Evolutionary conservation across 345 rosid species (phyloP).

Genomic region (Firmiana major): DNA sequence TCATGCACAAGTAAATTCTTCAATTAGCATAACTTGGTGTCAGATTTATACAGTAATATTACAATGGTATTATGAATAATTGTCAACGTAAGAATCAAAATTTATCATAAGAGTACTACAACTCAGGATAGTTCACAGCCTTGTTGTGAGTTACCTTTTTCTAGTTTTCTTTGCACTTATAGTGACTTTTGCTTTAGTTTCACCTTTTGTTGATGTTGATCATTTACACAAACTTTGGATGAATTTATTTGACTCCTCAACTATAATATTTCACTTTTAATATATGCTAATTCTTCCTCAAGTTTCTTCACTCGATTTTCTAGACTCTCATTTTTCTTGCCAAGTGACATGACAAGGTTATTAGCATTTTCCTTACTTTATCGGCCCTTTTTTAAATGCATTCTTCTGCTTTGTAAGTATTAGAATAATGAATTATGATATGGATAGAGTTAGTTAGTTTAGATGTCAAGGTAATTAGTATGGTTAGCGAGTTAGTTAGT

Average conservation of each 20-base stretch:
- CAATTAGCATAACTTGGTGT: not conserved
- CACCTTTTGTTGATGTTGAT: no score
- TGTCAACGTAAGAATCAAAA: not conserved
- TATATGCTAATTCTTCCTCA: conserved; percentile 64
- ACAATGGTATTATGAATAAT: not conserved
- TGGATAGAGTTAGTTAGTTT: no score
- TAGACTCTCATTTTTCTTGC: conserved; percentile 70
- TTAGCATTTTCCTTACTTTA: conserved; percentile 93
- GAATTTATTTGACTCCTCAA: conserved; percentile 60
- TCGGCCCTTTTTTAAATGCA: conserved; percentile 49
- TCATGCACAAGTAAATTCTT: not conserved
- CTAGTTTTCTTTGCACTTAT: conserved; percentile 47
- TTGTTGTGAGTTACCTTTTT: conserved; percentile 37
- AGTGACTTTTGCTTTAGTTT: conserved; percentile 31
- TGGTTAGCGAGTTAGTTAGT: no score
- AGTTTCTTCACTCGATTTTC: conserved; percentile 73
- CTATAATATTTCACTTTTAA: conserved; percentile 82
- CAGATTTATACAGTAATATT: not conserved
- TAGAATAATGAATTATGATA: no score
- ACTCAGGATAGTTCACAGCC: not conserved
- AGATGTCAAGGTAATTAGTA: no score
- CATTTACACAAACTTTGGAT: conserved; percentile 29
- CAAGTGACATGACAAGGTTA: conserved; percentile 71
- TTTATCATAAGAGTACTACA: not conserved
- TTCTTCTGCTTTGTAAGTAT: conserved; percentile 61